Conservation (phyloP, 371 early-diverging fungal genomes). For the Mortierella sp. region DNA sequence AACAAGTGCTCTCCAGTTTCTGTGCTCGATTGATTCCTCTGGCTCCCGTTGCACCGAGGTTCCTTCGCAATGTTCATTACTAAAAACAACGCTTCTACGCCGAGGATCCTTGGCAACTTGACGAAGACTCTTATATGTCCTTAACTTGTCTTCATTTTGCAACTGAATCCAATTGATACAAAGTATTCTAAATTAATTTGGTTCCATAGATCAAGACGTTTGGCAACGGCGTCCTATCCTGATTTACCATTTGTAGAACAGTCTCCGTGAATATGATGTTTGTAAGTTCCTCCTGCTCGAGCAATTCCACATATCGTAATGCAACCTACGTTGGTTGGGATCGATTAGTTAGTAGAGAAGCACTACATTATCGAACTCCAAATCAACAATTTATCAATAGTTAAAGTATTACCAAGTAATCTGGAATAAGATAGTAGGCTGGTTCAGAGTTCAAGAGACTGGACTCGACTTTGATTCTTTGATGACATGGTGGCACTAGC, state of each 20-base stretch:
- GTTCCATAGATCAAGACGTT: background rate
- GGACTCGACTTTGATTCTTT: constrained; percentile 55
- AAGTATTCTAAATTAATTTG: background rate
- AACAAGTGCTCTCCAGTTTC: constrained; percentile 74
- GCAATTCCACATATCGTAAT: constrained; percentile 67
- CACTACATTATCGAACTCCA: background rate
- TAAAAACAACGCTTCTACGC: constrained; percentile 70
- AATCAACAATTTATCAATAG: constrained; percentile 16
- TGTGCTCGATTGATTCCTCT: constrained; percentile 59
- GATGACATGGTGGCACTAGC: constrained; percentile 49
- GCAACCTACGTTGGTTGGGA: constrained; percentile 60
- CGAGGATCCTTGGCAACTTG: constrained; percentile 69
- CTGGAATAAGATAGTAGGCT: constrained; percentile 65
- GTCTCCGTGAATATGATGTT: constrained; percentile 78
- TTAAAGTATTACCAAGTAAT: constrained; percentile 66
- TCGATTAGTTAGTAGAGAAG: background rate
- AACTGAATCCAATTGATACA: constrained; percentile 54
- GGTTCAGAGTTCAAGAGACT: constrained; percentile 60
- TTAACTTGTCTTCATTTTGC: constrained; percentile 72
- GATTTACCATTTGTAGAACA: constrained; percentile 68
- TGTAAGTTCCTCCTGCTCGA: constrained; percentile 70
- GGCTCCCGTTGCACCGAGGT: constrained; percentile 63
- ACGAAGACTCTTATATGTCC: constrained; percentile 72
- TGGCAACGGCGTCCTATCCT: background rate
- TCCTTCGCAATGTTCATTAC: constrained; percentile 71